Conservation (phyloP, 2,329 filamentous ascomycete species). For the Monosporascus cannonballus region DNA sequence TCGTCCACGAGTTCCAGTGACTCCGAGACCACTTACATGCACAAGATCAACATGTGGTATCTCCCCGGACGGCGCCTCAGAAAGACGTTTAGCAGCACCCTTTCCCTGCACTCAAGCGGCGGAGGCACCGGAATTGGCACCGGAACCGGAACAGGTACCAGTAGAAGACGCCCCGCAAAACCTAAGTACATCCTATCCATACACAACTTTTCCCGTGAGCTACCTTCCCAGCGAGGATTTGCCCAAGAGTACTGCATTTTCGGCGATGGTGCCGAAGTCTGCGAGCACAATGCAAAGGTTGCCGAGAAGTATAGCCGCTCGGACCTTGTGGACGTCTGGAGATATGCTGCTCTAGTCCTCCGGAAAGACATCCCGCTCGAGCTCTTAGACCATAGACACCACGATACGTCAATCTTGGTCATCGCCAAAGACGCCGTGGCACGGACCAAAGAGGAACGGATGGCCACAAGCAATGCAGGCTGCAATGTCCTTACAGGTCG, state of each 20-base stretch:
- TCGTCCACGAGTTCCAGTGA: conserved; percentile 46
- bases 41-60: conserved; percentile 53
- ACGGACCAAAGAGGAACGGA: conserved; percentile 25
- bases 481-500: conserved; percentile 42
- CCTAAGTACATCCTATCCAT: conserved; percentile 69
- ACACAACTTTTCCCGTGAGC: conserved; percentile 59
- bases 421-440: conserved; percentile 59
- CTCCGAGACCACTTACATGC: conserved; percentile 58
- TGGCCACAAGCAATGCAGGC: conserved; percentile 7
- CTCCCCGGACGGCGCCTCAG: conserved; percentile 44
- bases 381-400: conserved; percentile 48
- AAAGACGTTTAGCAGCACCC: conserved; percentile 51
- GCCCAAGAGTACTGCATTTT: conserved; percentile 79
- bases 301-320: conserved; percentile 64
- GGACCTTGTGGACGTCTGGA: conserved; percentile 79
- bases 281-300: conserved; percentile 74
- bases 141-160: conserved; percentile 48
- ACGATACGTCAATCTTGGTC: conserved; percentile 57
- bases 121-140: conserved; percentile 54
- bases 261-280: conserved; percentile 74
- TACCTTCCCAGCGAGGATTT: conserved; percentile 75
- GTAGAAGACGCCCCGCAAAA: conserved; percentile 39
- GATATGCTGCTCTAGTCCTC: conserved; percentile 70
- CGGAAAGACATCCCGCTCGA: conserved; percentile 70
- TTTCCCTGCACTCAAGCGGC: conserved; percentile 53